Evolutionary conservation across 2,329 filamentous ascomycete genomes (phyloP), one percentile per base, ranked within the genome.

Genomic region (Aspergillus thermomutatus): DNA sequence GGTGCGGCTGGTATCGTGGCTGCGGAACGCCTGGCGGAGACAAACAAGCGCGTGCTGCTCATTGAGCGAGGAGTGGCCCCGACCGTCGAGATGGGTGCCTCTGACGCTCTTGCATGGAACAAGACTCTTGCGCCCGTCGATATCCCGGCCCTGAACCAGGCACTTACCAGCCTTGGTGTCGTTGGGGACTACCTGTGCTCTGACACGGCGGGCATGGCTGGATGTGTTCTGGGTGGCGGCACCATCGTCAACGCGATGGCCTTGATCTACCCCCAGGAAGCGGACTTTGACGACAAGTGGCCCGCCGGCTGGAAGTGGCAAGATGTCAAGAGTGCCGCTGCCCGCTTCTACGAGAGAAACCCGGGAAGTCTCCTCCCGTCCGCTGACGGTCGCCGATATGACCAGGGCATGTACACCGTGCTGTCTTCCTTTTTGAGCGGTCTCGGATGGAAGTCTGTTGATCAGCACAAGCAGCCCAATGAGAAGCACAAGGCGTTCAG

Each of bases 271-370:
- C 63, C 88, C 0, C 82, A 85, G 60, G 77, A 82, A 2, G 68
- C 76, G 3, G 88, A 91, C 66, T 91, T 87, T 79, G 86, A 91
- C 69, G 79, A 82, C 70, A 88, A 88, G 71, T 91, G 89, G 75
- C 88, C 88, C 0, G 60, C 74, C 0, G 88, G 88, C 41, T 91
- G 88, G 88, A 85, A 87, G 71, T 79, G 83, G 14, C 67, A 73
- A 4, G 87, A 90, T 62, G 82, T 90, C 66, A 73, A 75, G 54
- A 68, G 75, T n/a, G 83, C 87, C 0, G 83, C 85, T 2, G 72
- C 81, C 21, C 80, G 83, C 40, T 82, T 87, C 17, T 91, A 90
- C 69, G 75, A 77, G 28, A 81, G 86, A n/a, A 90, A 90, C 59
- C 87, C 87, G 0, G 87, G 87, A 23, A 90, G 87, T 0, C 82